Evolutionary conservation across 768 basidiomycete species (phyloP), one percentile per base, ranked within the genome.

Genomic region (Amanita phalloides): DNA sequence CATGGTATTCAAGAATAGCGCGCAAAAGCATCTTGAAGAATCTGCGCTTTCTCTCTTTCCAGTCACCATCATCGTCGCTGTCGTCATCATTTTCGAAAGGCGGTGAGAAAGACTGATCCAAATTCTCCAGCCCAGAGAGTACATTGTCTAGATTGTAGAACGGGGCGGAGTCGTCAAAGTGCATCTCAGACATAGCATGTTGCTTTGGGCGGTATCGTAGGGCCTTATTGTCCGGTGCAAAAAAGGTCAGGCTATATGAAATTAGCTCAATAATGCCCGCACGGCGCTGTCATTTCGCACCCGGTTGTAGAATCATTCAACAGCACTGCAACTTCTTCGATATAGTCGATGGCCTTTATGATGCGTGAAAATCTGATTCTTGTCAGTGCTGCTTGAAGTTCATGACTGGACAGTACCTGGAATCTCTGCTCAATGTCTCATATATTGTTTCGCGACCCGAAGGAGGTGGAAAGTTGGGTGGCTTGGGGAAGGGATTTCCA

Each of bases 1-100:
- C 73, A 60, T 81, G 81, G 62, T 82, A 86, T 20, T 72, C 68
- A 17, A 83, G 63, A 28, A 84, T 70, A 38, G 74, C 72, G 13
- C 68, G 71, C 26, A 83, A 58, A 53, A 85, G 72, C 48, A 69
- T 67, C 56, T 77, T 77, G 59, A 87, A 63, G 43, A 76, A 70
- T 60, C 80, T 75, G 56, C 77, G 79, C 52, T 71, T 68, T 39
- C 67, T 69, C 56, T 78, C 68, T 55, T 72, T 77, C 37, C 74
- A 64, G 14, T 73, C 70, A 30, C 69, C 68, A 37, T 73, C 69
- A 32, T 70, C 68, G 45, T 38, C 38, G 13, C 54, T 46, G 33
- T 44, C 43, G 13, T 48, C 42, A 25, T 49, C 54, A 37, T 39
- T 54, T 10, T 35, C 52, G 37, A 17, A 14, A 7, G 36, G 23